These are phyloP conservation scores for Stephanodiscus minutulus DNA, from an alignment of 108 stramenopile genomes.

Conservation along the genomic window DNA sequence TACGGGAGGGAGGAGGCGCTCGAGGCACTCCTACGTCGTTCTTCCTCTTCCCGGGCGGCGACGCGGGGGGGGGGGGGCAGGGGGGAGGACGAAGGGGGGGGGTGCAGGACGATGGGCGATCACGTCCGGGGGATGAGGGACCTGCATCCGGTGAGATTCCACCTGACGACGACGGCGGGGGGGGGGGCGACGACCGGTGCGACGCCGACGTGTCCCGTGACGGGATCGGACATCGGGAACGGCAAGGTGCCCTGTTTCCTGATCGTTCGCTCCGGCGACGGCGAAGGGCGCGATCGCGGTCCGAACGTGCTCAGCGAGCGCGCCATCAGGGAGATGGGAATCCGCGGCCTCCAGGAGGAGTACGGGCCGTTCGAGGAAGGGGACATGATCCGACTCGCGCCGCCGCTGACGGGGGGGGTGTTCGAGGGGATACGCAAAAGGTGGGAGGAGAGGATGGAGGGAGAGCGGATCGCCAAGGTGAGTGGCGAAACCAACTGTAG, in stretches of 20 bases:
- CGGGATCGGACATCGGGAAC: constrained; percentile 61
- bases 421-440: constrained; percentile 50
- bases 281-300: constrained; percentile 3
- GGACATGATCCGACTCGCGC: constrained; percentile 72
- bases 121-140: constrained; percentile 77
- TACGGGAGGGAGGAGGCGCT: constrained; percentile 78
- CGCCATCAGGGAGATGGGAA: constrained; percentile 69
- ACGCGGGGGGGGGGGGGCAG: constrained; percentile 3
- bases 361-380: constrained; percentile 69
- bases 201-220: constrained; percentile 66
- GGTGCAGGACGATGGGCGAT: constrained; percentile 24
- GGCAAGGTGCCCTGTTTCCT: constrained; percentile 61
- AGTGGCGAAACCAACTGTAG: no score
- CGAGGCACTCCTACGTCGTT: constrained; percentile 68
- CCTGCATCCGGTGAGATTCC: constrained; percentile 68
- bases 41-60: background rate
- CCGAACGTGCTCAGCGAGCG: constrained; percentile 76
- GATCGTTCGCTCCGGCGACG: constrained; percentile 50
- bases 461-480: constrained; percentile 47
- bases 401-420: constrained; percentile 42
- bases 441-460: constrained; percentile 42
- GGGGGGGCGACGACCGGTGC: constrained; percentile 2
- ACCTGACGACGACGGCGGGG: constrained; percentile 11
- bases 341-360: constrained; percentile 58
- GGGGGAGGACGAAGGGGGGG: background rate